Conservation (phyloP, 208 protist species). For the Trichomonas gallinae region DNA sequence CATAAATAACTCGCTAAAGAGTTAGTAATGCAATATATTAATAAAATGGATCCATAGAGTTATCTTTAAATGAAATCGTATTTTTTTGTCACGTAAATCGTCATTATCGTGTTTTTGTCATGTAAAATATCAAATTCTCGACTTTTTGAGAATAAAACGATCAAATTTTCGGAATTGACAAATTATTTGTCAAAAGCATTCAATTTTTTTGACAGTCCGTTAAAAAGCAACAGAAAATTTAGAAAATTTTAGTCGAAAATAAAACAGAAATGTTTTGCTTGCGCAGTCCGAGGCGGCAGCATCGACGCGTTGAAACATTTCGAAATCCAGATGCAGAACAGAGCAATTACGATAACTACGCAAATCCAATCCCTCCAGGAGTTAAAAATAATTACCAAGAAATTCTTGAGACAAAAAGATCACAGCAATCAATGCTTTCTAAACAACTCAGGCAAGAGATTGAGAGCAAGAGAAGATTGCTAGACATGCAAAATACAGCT, state of each 20-base stretch:
- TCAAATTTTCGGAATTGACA: no score
- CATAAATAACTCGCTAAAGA: no score
- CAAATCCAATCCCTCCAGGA: neutral
- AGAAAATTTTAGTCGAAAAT: no score
- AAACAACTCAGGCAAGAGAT: neutral
- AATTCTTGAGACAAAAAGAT: neutral
- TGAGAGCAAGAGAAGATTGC: neutral
- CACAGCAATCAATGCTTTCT: neutral
- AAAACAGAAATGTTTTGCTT: neutral
- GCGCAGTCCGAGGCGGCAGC: neutral
- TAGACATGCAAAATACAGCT: neutral
- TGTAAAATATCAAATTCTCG: no score
- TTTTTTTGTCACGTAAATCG: no score
- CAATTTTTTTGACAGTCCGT: neutral
- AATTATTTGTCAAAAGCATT: no score
- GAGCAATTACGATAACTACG: neutral
- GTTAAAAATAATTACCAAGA: neutral
- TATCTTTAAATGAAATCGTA: no score
- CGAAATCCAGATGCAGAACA: neutral
- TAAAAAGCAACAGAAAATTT: neutral
- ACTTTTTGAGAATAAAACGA: no score
- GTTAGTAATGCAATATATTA: no score
- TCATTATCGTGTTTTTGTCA: no score
- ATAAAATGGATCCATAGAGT: no score
- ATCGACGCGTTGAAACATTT: neutral